A percentile compares a stretch with the other conserved stretches of the same genome.
Conservation (phyloP, 2,329 filamentous ascomycete species). For the Fusarium subglutinans region DNA sequence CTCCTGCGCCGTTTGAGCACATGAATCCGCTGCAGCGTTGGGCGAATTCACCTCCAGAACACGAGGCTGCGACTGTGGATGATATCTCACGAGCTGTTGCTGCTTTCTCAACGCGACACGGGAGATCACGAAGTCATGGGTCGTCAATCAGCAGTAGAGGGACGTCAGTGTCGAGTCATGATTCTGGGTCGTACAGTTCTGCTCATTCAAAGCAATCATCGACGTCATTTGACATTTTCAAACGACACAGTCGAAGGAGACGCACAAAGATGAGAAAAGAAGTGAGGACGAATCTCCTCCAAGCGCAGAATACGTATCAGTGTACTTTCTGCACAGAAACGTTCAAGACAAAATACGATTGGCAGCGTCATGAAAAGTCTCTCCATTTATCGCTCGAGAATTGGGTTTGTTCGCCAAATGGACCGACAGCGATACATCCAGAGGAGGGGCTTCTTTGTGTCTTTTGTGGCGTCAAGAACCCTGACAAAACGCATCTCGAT, state of each 20-base stretch:
- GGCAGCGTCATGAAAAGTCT: slow-evolving; percentile 62
- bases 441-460: slow-evolving; percentile 45
- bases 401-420: slow-evolving; percentile 55
- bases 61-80: slow-evolving; percentile 46
- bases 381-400: slow-evolving; percentile 56
- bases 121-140: slow-evolving; percentile 48
- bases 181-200: slow-evolving; percentile 29
- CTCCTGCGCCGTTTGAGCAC: slow-evolving; percentile 47
- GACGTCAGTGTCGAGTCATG: slow-evolving; percentile 25
- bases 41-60: slow-evolving; percentile 47
- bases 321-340: slow-evolving; percentile 59
- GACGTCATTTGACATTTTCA: slow-evolving; percentile 23
- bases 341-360: slow-evolving; percentile 57
- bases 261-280: slow-evolving; percentile 24
- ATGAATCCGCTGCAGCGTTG: slow-evolving; percentile 46
- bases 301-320: slow-evolving; percentile 45
- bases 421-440: slow-evolving; percentile 49
- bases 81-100: slow-evolving; percentile 46
- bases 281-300: slow-evolving; percentile 17
- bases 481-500: slow-evolving; percentile 48
- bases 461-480: slow-evolving; percentile 50
- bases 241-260: slow-evolving; percentile 20
- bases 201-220: slow-evolving; percentile 24
- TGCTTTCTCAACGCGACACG: slow-evolving; percentile 49
- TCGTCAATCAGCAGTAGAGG: slow-evolving; percentile 47